Evolutionary conservation across 1,284 basidiomycete genomes (phyloP), one percentile per base, ranked within the genome.

Genomic region (Apiotrichum sp.): DNA sequence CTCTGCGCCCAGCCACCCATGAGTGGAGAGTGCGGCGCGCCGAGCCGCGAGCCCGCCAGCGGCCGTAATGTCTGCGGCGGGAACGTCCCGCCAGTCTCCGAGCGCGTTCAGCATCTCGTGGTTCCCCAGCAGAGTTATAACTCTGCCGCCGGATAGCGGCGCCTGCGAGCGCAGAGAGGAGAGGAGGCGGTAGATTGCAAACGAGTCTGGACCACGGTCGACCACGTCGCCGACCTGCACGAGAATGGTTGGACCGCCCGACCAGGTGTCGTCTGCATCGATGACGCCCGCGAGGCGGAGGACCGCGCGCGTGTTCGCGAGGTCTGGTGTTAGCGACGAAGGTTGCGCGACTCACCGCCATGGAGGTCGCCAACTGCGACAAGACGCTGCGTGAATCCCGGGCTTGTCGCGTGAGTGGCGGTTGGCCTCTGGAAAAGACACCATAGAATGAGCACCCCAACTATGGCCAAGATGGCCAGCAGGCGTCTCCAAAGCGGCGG

Each of bases 181-280:
- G 84, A 96, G 88, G 80, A 86, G 84, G 36, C 78, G 67, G 70
- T 88, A 95, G 29, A 95, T 80, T 51, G 84, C 81, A 48, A 91
- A 86, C 0, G 91, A 93, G 74, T 93, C 88, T 42, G 87, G 85
- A 1, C 92, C 92, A 83, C 88, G 80, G 74, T 93, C 91, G 59
- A 95, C 87, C 45, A 95, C 93, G 73, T 96, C 92, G 3, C 91
- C 91, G 0, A 92, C 95, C 77, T 95, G 91, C 13, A 93, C 90
- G 61, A 93, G 84, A 53, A 86, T 84, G 69, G 91, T 88, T 4
- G 84, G 82, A 29, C 86, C 78, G 1, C 86, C 90, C 8, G 83
- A 82, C 91, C 91, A 95, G 52, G 84, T 77, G 0, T 83, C 84
- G n/a, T 81, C 78, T 62, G 87, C 82, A 54, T 69, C 64, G 3